Conservation (phyloP, 1,284 basidiomycete species). For the Ustilago xerochloae region DNA sequence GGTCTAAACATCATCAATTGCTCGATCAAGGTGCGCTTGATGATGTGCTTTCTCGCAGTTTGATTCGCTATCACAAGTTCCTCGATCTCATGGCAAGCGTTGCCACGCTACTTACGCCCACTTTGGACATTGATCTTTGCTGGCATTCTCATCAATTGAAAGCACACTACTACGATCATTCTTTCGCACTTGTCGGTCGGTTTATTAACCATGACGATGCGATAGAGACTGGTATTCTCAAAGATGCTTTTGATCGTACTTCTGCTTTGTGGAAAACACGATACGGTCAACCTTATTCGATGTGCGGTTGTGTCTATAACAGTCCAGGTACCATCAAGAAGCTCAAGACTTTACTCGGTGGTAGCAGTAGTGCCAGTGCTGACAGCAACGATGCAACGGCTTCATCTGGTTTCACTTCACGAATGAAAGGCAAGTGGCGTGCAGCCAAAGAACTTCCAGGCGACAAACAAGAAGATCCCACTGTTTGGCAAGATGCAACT, state of each 20-base stretch:
- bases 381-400: background rate
- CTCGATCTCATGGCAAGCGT: conserved; percentile 31
- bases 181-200: conserved; percentile 42
- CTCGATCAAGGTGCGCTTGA: conserved; percentile 26
- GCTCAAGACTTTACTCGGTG: conserved; percentile 31
- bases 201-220: conserved; percentile 61
- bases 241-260: conserved; percentile 52
- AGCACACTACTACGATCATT: conserved; percentile 37
- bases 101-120: conserved; percentile 40
- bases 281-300: conserved; percentile 50
- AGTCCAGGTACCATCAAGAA: conserved; percentile 31
- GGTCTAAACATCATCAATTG: conserved; percentile 36
- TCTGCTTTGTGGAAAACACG: conserved; percentile 42
- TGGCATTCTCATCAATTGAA: conserved; percentile 61
- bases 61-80: conserved; percentile 56
- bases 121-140: conserved; percentile 58
- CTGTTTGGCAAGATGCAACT: conserved; percentile 37
- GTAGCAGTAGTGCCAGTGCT: conserved; percentile 2
- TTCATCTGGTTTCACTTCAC: conserved; percentile 18
- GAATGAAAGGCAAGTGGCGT: conserved; percentile 43
- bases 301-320: conserved; percentile 54
- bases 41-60: conserved; percentile 28
- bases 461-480: conserved; percentile 20
- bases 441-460: conserved; percentile 36
- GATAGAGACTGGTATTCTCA: conserved; percentile 49